Base-by-base conservation (phyloP, 768 basidiomycete genomes). In the Leccinellum luteum region DNA sequence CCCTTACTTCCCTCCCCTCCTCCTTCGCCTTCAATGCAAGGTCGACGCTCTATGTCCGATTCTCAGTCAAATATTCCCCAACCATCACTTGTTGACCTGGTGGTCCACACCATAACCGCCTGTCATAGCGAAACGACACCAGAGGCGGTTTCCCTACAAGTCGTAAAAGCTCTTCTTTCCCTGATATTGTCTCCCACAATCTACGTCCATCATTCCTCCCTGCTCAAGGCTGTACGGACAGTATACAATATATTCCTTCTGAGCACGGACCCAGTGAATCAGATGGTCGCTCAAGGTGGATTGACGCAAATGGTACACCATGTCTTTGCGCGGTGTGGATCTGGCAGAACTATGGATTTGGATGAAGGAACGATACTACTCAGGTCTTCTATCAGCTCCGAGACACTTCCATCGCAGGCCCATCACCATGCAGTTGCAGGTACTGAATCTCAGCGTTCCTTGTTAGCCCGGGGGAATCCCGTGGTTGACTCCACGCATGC, bases 221-320 rank as follows among this genome's bases (percentile, higher is more conserved):
- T 99, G 45, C 82, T 99, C 63, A 98, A 98, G 72, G 94, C 94
- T 28, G 92, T 99, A 31, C 84, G 97, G 48, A 98, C 97, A 19
- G 97, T 99, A 4, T 99, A 98, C 77, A 98, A 99, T 70, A 88
- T 99, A 58, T 99, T 98, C 71, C 79, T 99, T 27, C 80, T 98
- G 58, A 94, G 92, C 65, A 80, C 82, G 21, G 93, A 96, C 66
- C 82, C 89, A 5, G 90, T 94, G 51, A 98, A 96, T 64, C 97
- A 98, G 75, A 95, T 92, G 78, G 96, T 99, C 35, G 97, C 97
- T 17, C 97, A 99, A 73, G 97, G 96, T 19, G 94, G 95, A 17
- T 82, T 99, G 17, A 94, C 94, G 0, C 97, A 99, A 72, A 98
- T 99, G 87, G 94, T 98, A 3, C 90, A 97, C 65, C 95, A 98